Conservation (phyloP, 1,284 basidiomycete species). For the Cutaneotrichosporon sp. region DNA sequence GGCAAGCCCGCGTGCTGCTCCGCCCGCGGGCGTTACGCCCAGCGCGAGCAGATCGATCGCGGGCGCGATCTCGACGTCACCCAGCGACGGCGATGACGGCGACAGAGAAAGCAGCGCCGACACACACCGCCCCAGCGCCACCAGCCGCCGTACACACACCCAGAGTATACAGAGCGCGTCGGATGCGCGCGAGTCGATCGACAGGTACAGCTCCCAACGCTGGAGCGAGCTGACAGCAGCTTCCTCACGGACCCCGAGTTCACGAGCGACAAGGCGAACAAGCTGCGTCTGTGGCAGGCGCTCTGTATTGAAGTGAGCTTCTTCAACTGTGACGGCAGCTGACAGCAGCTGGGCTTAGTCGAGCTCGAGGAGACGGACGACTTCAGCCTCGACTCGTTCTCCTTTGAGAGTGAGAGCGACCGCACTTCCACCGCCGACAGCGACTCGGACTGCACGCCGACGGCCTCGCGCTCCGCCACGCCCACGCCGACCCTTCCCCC, state of each 20-base stretch:
- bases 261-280: slow-evolving; percentile 37
- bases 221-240: slow-evolving; percentile 7
- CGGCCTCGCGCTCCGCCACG: slow-evolving; percentile 14
- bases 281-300: slow-evolving; percentile 49
- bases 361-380: slow-evolving; percentile 12
- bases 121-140: neutral
- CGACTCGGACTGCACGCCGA: slow-evolving; percentile 6
- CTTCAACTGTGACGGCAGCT: neutral
- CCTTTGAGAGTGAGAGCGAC: neutral
- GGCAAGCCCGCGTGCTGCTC: neutral
- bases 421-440: neutral
- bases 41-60: neutral
- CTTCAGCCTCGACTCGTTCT: neutral
- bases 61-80: neutral
- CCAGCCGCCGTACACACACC: neutral
- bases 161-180: slow-evolving; percentile 10
- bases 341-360: slow-evolving; percentile 35
- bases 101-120: neutral
- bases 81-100: neutral
- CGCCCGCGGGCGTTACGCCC: too few species aligned
- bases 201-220: slow-evolving; percentile 7
- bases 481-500: slow-evolving; percentile 19
- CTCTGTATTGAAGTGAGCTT: slow-evolving; percentile 46
- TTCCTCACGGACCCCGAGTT: slow-evolving; percentile 24
- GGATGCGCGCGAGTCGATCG: slow-evolving; percentile 16